phyloP scores from a whole-genome alignment of 345 rosid species.

The Triadica sebifera region DNA sequence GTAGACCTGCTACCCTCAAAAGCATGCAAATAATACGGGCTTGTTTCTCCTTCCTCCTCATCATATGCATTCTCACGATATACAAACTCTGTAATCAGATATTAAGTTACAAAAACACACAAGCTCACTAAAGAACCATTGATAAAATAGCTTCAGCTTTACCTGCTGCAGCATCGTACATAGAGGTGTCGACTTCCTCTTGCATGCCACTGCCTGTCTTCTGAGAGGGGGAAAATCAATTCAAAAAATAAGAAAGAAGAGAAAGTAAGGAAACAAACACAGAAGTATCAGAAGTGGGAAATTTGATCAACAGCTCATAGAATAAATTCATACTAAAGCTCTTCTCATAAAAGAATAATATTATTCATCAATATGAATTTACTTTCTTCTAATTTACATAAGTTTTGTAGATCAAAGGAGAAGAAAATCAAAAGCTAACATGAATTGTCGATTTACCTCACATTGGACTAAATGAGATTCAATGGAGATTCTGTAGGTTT shows the following conservation, averaged over 20 bases:
- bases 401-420: background rate
- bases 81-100: conserved; percentile 51
- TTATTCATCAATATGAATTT: background rate
- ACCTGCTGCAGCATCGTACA: conserved; percentile 74
- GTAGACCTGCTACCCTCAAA: conserved; percentile 56
- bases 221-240: conserved; percentile 35
- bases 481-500: conserved; percentile 68
- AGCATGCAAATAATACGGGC: conserved; percentile 57
- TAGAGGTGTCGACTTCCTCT: conserved; percentile 84
- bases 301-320: background rate
- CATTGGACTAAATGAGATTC: conserved; percentile 60
- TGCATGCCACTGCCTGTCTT: conserved; percentile 69
- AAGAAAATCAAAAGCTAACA: conserved; percentile 10
- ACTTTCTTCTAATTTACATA: conserved; percentile 2
- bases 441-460: conserved; percentile 40
- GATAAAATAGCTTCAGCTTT: conserved; percentile 17
- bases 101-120: conserved; percentile 25
- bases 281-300: too few species aligned
- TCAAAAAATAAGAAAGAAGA: conserved; percentile 12
- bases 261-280: background rate
- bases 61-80: conserved; percentile 55
- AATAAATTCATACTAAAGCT: background rate
- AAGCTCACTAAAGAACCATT: conserved; percentile 12
- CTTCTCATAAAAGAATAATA: background rate
- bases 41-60: conserved; percentile 91